Evolutionary conservation across 2,329 filamentous ascomycete species (phyloP).

Genomic region (Ramularia endophylla): DNA sequence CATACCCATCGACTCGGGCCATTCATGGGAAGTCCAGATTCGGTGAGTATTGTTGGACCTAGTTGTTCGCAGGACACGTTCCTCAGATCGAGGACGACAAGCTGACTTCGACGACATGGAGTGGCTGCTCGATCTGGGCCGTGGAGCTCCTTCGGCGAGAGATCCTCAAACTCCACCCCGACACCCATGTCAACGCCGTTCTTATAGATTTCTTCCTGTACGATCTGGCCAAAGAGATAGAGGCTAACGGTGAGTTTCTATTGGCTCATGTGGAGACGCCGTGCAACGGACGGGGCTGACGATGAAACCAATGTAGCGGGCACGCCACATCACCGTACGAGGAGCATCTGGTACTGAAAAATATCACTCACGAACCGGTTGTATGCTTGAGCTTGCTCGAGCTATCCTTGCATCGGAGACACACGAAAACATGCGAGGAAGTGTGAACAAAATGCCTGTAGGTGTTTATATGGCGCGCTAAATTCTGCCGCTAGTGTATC

Average conservation of each 20-base stretch:
- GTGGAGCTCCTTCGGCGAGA: slow-evolving; percentile 82
- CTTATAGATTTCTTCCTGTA: slow-evolving; percentile 97
- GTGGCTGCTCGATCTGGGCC: slow-evolving; percentile 90
- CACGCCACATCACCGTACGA: slow-evolving; percentile 79
- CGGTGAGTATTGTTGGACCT: slow-evolving; percentile 37
- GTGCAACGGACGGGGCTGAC: slow-evolving; percentile 2
- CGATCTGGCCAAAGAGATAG: slow-evolving; percentile 83
- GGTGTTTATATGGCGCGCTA: too few species aligned
- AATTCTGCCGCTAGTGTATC: too few species aligned
- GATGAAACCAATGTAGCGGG: not conserved
- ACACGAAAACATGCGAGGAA: too few species aligned
- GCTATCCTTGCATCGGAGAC: too few species aligned
- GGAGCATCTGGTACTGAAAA: slow-evolving; percentile 91
- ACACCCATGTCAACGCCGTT: slow-evolving; percentile 70
- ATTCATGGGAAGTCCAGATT: slow-evolving; percentile 78
- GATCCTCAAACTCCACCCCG: slow-evolving; percentile 67
- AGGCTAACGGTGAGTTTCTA: slow-evolving; percentile 42
- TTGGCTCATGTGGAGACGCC: not conserved
- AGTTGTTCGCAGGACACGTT: not conserved
- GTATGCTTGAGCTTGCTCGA: too few species aligned
- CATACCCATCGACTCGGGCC: slow-evolving; percentile 63
- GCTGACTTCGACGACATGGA: slow-evolving; percentile 8
- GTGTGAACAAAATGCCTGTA: too few species aligned
- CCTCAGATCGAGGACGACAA: not conserved
- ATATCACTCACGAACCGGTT: too few species aligned